Base-by-base conservation (phyloP, 768 basidiomycete species). In the Lenzites betulinus region DNA sequence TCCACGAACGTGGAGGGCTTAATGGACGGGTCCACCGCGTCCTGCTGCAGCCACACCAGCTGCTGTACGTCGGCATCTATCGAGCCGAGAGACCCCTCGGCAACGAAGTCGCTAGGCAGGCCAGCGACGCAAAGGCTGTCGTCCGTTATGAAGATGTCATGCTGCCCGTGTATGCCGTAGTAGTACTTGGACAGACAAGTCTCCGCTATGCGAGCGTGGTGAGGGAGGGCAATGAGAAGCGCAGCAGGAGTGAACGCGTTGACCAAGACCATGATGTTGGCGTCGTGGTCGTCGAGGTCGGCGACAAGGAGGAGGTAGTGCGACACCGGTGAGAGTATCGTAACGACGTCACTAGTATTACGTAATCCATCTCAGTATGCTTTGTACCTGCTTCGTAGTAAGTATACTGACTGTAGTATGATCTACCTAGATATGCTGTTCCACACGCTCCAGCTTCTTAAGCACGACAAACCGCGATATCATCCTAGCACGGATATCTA, bases 1-100 rank as follows among this genome's bases (percentile, higher is more conserved):
- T 71, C 65, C 26, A 58, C 61, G 60, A 67, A 70, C 18, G 71
- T 58, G 43, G 73, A 66, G 15, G 70, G 71, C 39, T 69, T 60
- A 23, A 87, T 69, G n/a, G 73, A 58, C 7, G 67, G 62, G 28
- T 88, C 86, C 46, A 87, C 68, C 8, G 79, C 76, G 38, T 79
- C 74, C 56, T 86, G 80, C 62, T 87, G 80, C 7, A 89, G 62
- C 88, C 86, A 88, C 7, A 87, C 79, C 26, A 88, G 79, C 54
- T 81, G 80, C 28, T 77, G 35, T 35, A 69, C 65, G 52, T 30
- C 48, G 5, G 41, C n/a, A 2, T 30, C 7, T 2, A 63, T 47
- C 5, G 70, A 68, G 11, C 68, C 43, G 44, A 79, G 36, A 68
- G 65, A 42, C 67, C 75, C 33, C 66, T 66, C 18, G 15, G 38